These are phyloP conservation scores for Phytophthora brassicae DNA, from an alignment of 352 stramenopile genomes.

Conservation along the genomic window DNA sequence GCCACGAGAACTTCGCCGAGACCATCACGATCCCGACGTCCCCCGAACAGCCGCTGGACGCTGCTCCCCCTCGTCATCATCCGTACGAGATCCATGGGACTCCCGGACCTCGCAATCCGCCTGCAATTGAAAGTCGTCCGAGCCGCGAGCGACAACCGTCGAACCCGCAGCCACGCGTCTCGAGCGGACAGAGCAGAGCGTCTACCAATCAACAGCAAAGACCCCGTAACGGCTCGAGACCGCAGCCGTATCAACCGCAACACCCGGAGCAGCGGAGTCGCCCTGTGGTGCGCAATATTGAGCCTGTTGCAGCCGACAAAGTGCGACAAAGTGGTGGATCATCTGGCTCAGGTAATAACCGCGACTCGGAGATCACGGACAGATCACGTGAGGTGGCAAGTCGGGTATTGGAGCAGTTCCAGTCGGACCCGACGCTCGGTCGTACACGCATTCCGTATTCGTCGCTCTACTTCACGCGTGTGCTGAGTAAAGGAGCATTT, in stretches of 20 bases:
- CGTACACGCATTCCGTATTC: conserved; percentile 65
- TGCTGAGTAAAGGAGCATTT: conserved; percentile 85
- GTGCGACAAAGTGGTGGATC: conserved; percentile 17
- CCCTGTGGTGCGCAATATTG: conserved; percentile 19
- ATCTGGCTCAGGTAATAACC: conserved; percentile 25
- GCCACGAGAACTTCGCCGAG: conserved; percentile 32
- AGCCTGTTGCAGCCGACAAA: conserved; percentile 24
- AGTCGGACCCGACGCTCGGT: conserved; percentile 57
- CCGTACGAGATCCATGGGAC: conserved; percentile 38
- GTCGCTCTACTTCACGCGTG: conserved; percentile 80
- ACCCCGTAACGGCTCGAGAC: conserved; percentile 18
- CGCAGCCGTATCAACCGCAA: conserved; percentile 28
- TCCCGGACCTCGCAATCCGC: not conserved
- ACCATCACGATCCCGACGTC: conserved; percentile 42
- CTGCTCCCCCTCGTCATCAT: conserved; percentile 13
- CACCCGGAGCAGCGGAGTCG: conserved; percentile 24
- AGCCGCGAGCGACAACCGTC: conserved; percentile 19
- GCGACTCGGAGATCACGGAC: conserved; percentile 38
- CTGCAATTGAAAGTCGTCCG: not conserved
- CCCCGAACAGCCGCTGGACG: conserved; percentile 9
- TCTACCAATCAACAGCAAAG: conserved; percentile 20
- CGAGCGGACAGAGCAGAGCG: not conserved
- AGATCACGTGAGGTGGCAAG: conserved; percentile 48
- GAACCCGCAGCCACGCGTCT: conserved; percentile 13
- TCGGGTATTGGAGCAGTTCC: conserved; percentile 71